Percentiles rank a stretch among this genome's conserved stretches.
Evolutionary conservation across 208 protist species (phyloP).

Genomic region (Trypanosoma avium): DNA sequence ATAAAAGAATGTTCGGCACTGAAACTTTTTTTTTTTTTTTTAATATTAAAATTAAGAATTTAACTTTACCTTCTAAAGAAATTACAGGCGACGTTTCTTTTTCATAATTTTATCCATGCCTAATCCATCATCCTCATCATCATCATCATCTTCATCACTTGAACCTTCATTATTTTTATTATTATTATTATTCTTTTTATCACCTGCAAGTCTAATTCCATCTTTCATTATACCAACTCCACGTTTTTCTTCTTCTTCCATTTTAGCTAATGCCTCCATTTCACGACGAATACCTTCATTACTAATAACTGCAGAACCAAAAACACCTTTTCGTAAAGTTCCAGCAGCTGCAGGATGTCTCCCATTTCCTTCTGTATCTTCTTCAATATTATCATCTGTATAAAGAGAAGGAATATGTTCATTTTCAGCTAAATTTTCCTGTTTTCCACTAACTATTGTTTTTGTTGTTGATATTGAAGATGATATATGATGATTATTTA

Average conservation of each 20-base stretch:
- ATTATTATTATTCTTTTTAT: no score
- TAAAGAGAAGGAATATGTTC: conserved; percentile 6
- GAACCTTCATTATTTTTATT: no score
- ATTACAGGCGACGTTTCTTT: conserved; percentile 32
- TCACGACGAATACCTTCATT: conserved; percentile 74
- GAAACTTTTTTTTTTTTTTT: conserved; percentile 7
- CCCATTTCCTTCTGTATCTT: no score
- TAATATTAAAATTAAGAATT: no score
- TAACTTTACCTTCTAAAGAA: neutral
- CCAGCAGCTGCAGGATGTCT: no score
- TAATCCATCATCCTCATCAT: conserved; percentile 32
- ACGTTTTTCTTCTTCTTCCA: no score
- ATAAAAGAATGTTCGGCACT: no score
- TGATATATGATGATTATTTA: conserved; percentile 7
- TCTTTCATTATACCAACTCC: no score
- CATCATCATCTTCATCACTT: conserved; percentile 17
- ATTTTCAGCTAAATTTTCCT: neutral
- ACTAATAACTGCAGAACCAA: conserved; percentile 63
- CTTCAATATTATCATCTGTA: conserved; percentile 10
- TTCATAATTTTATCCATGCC: conserved; percentile 37
- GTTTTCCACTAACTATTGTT: neutral
- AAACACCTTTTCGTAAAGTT: conserved; percentile 43
- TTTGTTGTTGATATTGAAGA: conserved; percentile 7
- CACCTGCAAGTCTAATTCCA: conserved; percentile 15
- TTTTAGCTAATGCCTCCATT: conserved; percentile 63